phyloP scores from a whole-genome alignment of 2,329 filamentous ascomycete genomes.

The Colletotrichum tabaci region DNA sequence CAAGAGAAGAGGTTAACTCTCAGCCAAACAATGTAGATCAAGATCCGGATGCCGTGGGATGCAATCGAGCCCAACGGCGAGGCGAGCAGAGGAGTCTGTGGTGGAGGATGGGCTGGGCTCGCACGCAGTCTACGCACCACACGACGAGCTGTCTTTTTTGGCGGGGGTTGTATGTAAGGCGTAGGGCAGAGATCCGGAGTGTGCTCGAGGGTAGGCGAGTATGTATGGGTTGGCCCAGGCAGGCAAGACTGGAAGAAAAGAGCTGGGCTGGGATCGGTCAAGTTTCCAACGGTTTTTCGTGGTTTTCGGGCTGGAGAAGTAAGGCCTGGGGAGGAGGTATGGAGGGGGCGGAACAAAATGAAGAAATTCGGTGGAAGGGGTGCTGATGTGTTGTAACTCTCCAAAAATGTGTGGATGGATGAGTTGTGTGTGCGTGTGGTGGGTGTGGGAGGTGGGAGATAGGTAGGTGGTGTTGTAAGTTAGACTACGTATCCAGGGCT shows the following conservation, averaged over 20 bases:
- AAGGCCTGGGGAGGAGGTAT: slow-evolving; percentile 31
- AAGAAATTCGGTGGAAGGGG: slow-evolving; percentile 44
- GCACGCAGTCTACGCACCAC: slow-evolving; percentile 35
- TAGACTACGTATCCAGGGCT: slow-evolving; percentile 64
- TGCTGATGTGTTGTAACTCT: slow-evolving; percentile 41
- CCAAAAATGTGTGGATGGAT: slow-evolving; percentile 34
- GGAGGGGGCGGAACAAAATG: slow-evolving; percentile 36
- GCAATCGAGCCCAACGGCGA: slow-evolving; percentile 70
- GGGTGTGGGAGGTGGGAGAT: slow-evolving; percentile 43
- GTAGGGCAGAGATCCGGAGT: slow-evolving; percentile 42
- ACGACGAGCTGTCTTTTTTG: slow-evolving; percentile 19
- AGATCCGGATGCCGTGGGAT: slow-evolving; percentile 56
- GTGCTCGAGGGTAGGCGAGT: slow-evolving; percentile 31
- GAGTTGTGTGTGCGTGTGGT: slow-evolving; percentile 41
- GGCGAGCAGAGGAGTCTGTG: slow-evolving; percentile 54
- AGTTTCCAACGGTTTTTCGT: slow-evolving; percentile 21
- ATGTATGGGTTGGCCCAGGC: slow-evolving; percentile 30
- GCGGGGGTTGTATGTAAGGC: slow-evolving; percentile 39
- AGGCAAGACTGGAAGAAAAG: slow-evolving; percentile 17
- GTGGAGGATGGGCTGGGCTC: slow-evolving; percentile 45
- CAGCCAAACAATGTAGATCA: slow-evolving; percentile 51
- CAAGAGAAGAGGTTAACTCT: slow-evolving; percentile 45
- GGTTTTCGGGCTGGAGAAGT: slow-evolving; percentile 30
- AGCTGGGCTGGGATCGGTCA: slow-evolving; percentile 34
- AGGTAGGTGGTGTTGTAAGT: slow-evolving; percentile 58